Evolutionary conservation across 805 yeast species (phyloP), one percentile per base, ranked within the genome.

Genomic region (Pichia cabralensis): DNA sequence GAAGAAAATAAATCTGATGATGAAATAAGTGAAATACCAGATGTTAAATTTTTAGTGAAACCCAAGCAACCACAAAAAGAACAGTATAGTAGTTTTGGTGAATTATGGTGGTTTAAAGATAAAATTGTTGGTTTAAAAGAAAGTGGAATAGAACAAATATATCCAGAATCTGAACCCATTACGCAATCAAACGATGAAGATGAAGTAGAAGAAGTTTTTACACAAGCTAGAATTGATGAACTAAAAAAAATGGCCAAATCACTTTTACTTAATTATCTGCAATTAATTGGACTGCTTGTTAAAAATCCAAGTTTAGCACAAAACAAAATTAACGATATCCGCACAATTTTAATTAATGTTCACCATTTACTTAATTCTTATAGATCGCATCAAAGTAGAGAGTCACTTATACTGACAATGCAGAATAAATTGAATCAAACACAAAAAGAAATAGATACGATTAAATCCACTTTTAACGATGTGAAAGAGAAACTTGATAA

Each of bases 371-470:
- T 92, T 39, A 92, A 92, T 54, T 86, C 88, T 34, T 92, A 92
- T 57, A 66, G 98, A 41, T 92, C 96, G 3, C 97, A 92, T 56
- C 98, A 92, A 53, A 80, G 95, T 3, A 67, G 96, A 34, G 98
- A 92, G 49, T 78, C 88, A 32, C 64, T 92, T 43, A 83, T 86
- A 28, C 65, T 84, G 65, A 62, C 81, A 49, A 71, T 89, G 22
- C 81, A 72, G 32, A 64, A 67, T 28, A 80, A 80, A 47, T 64
- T 65, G 33, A 50, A 56, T 5, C 80, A 78, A 16, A 53, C 56
- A 22, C 26, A 31, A 14, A 50, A 40, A 3, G 49, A 48, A 40
- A 77, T 80, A 8, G 53, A 50, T 5, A 47, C 49, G 22, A 68
- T 74, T 11, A 65, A 67, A n/a, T n/a, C n/a, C n/a, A n/a, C n/a